Evolutionary conservation across 1,139 yeast species (phyloP).

Genomic region (Zygoascus sp.): DNA sequence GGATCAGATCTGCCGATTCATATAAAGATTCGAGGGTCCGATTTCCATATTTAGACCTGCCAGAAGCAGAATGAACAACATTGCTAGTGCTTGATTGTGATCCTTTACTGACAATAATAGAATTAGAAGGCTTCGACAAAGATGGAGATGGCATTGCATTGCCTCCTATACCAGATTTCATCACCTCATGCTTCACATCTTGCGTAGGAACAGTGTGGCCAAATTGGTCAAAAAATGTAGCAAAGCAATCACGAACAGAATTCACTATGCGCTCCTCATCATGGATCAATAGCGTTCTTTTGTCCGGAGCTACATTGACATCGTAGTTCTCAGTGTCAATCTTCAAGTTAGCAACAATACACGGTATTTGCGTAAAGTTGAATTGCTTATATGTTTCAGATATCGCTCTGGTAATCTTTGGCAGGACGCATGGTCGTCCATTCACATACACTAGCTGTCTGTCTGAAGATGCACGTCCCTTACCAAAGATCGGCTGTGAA

Average conservation of each 20-base stretch:
- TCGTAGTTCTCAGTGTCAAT: constrained; percentile 57
- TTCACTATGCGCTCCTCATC: constrained; percentile 58
- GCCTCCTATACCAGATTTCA: too few species aligned
- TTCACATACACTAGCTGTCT: constrained; percentile 74
- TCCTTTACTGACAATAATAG: too few species aligned
- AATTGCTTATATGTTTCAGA: constrained; percentile 70
- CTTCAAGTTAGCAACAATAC: constrained; percentile 57
- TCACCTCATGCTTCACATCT: neutral
- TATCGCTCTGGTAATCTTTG: constrained; percentile 52
- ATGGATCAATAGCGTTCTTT: constrained; percentile 65
- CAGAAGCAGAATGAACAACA: too few species aligned
- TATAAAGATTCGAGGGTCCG: neutral
- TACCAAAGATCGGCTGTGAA: constrained; percentile 73
- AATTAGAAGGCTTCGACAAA: too few species aligned
- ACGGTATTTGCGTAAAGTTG: constrained; percentile 72
- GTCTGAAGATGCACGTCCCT: constrained; percentile 65
- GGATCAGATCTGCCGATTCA: neutral
- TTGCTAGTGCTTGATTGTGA: too few species aligned
- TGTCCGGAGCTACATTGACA: constrained; percentile 88
- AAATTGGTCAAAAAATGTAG: constrained; percentile 23
- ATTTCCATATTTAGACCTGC: too few species aligned
- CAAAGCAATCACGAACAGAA: constrained; percentile 35
- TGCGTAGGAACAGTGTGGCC: constrained; percentile 31
- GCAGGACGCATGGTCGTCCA: constrained; percentile 64
- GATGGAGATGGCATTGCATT: too few species aligned